Evolutionary conservation across 768 basidiomycete genomes (phyloP).

Genomic region (Agaricus subrufescens): DNA sequence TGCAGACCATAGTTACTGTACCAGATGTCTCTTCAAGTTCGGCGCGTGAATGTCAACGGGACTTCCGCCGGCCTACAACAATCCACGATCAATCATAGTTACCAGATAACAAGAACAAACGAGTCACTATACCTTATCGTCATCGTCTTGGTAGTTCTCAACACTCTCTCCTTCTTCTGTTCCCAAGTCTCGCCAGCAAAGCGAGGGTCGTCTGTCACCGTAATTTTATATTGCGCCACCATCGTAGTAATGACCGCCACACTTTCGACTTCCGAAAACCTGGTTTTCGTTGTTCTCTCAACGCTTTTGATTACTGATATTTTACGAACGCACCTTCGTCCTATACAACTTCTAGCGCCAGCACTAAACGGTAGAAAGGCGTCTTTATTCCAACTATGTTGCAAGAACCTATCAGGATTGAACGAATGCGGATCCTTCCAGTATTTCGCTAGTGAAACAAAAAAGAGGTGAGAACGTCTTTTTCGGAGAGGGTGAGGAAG

Average conservation of each 20-base stretch:
- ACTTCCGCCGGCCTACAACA: neutral
- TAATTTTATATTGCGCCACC: constrained; percentile 38
- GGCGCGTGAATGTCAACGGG: neutral
- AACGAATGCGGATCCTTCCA: constrained; percentile 41
- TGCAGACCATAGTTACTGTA: too few species aligned
- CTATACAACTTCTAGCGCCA: constrained; percentile 40
- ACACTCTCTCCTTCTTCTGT: constrained; percentile 33
- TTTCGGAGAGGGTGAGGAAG: too few species aligned
- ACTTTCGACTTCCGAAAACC: constrained; percentile 43
- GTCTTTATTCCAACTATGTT: constrained; percentile 14
- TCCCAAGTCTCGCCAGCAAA: constrained; percentile 41
- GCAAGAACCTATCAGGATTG: constrained; percentile 17
- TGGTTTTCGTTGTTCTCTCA: constrained; percentile 10
- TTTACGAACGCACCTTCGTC: constrained; percentile 29
- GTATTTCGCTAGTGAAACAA: constrained; percentile 31
- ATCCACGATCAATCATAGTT: too few species aligned
- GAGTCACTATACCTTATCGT: constrained; percentile 17
- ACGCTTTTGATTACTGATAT: too few species aligned
- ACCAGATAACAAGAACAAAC: neutral
- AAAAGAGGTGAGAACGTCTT: neutral
- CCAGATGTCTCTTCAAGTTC: neutral
- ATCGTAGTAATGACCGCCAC: constrained; percentile 42
- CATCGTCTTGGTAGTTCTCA: constrained; percentile 24
- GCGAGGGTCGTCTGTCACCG: constrained; percentile 42
- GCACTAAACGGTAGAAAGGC: constrained; percentile 19